A percentile compares a stretch with the other conserved stretches of the same genome.
Conservation (phyloP, 1,284 basidiomycete species). For the Waitea zeae region DNA sequence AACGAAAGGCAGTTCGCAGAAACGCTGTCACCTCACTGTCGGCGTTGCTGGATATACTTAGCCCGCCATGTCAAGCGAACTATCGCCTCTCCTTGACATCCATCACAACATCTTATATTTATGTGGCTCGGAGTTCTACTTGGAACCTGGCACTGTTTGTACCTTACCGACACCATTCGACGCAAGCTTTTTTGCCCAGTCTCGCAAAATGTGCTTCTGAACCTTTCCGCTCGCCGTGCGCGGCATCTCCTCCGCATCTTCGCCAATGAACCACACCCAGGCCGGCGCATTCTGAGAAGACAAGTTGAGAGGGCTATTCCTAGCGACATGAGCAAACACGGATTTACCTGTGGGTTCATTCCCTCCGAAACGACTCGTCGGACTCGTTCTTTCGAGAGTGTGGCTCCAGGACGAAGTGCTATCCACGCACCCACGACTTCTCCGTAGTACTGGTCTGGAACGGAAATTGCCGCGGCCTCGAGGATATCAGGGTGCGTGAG, state of each 20-base stretch:
- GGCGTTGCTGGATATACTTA: no score
- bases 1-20: no score
- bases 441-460: conserved; percentile 54
- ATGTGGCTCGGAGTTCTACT: no score
- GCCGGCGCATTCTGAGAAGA: conserved; percentile 45
- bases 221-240: conserved; percentile 85
- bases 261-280: conserved; percentile 72
- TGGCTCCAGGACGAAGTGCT: conserved; percentile 23
- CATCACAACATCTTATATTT: no score
- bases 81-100: no score
- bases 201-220: conserved; percentile 57
- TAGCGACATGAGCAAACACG: conserved; percentile 1
- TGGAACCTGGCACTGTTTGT: no score
- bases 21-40: no score
- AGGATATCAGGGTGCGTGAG: conserved; percentile 42
- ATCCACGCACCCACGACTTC: conserved; percentile 74
- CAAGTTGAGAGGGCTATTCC: not conserved
- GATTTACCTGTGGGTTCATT: conserved; percentile 62
- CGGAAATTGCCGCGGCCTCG: conserved; percentile 61
- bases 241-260: conserved; percentile 51
- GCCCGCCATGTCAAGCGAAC: no score
- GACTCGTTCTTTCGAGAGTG: conserved; percentile 30
- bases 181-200: conserved; percentile 34
- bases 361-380: conserved; percentile 28
- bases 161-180: conserved; percentile 15